Conservation (phyloP, 2,329 filamentous ascomycete species). For the Colletotrichum aenigma region DNA sequence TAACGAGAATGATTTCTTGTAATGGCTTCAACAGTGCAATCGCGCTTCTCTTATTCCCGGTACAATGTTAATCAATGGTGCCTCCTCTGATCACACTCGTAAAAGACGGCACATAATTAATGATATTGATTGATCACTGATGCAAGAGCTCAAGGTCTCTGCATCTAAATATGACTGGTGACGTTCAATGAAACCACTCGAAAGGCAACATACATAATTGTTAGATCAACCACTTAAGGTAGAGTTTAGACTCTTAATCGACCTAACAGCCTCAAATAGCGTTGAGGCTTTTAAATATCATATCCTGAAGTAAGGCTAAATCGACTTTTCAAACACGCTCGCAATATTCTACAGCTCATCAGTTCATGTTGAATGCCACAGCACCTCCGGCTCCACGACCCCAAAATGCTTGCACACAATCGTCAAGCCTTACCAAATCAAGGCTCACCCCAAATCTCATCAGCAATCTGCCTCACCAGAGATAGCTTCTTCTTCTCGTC, state of each 20-base stretch:
- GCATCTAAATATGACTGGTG: background rate
- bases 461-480: slow-evolving; percentile 72
- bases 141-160: background rate
- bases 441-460: slow-evolving; percentile 67
- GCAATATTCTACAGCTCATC: background rate
- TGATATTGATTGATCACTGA: background rate
- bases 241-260: accelerated
- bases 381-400: background rate
- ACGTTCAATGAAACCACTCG: background rate
- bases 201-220: background rate
- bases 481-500: slow-evolving; percentile 77
- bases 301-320: background rate
- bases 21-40: background rate
- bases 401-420: no score
- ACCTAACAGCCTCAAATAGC: background rate
- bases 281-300: background rate
- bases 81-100: accelerated
- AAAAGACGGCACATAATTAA: no score
- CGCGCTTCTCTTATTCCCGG: background rate
- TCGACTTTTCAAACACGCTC: background rate
- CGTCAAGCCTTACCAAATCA: background rate
- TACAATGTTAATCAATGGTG: no score
- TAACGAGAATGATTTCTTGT: background rate
- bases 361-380: background rate
- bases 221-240: background rate